Conservation (phyloP, 2,329 filamentous ascomycete genomes). For the Fusarium poae region DNA sequence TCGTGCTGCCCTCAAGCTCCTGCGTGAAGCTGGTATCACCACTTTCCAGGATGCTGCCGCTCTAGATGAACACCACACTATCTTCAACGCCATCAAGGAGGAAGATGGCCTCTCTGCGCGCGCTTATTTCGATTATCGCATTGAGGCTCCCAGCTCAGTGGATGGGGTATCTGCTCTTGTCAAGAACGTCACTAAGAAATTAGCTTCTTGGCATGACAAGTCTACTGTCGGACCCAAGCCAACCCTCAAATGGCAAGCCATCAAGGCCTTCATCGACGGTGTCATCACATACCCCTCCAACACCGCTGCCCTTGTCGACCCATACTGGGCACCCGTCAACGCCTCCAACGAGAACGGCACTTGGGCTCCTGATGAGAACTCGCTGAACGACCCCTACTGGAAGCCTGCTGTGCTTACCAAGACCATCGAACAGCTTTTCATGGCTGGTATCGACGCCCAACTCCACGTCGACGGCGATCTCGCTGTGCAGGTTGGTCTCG, state of each 20-base stretch:
- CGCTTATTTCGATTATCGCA: conserved; percentile 48
- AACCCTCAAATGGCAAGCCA: conserved; percentile 47
- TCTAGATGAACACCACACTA: conserved; percentile 7
- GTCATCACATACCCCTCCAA: conserved; percentile 49
- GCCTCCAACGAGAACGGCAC: conserved; percentile 27
- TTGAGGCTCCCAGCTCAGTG: conserved; percentile 42
- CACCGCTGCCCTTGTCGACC: conserved; percentile 48
- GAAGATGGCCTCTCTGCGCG: conserved; percentile 41
- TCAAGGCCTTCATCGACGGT: conserved; percentile 49
- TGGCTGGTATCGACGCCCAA: conserved; percentile 42
- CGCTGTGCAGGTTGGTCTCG: conserved; percentile 44
- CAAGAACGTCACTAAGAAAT: conserved; percentile 18
- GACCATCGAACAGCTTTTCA: conserved; percentile 43
- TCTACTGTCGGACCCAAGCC: conserved; percentile 33
- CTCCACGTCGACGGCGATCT: conserved; percentile 47
- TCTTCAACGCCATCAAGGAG: conserved; percentile 42
- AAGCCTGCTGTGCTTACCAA: conserved; percentile 40
- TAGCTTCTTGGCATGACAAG: conserved; percentile 32
- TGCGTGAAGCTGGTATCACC: conserved; percentile 48
- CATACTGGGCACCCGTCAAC: conserved; percentile 43
- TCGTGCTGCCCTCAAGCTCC: conserved; percentile 46
- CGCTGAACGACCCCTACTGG: conserved; percentile 49
- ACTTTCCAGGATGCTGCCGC: conserved; percentile 49
- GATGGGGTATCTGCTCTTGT: conserved; percentile 28
- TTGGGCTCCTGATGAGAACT: conserved; percentile 42